These are phyloP conservation scores for Pestalotiopsis sp. DNA, from an alignment of 2,329 filamentous ascomycete species.

Conservation along the genomic window DNA sequence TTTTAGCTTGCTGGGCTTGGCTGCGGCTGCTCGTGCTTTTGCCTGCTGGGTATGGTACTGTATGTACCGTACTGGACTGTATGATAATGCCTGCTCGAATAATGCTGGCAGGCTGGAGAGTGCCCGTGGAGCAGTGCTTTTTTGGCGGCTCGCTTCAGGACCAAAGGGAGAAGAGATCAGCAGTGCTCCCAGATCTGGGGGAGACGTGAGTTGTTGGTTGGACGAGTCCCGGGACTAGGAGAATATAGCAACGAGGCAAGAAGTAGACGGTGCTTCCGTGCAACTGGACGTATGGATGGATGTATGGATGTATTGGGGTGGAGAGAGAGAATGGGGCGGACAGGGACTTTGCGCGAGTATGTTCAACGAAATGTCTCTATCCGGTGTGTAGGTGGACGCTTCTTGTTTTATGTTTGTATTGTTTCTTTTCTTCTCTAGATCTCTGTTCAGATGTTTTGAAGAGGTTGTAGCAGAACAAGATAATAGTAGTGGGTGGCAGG, in stretches of 20 bases:
- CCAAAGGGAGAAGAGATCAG: slow-evolving; percentile 37
- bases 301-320: not conserved
- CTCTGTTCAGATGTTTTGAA: slow-evolving; percentile 10
- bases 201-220: slow-evolving; percentile 17
- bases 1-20: slow-evolving; percentile 31
- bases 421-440: not conserved
- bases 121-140: slow-evolving; percentile 30
- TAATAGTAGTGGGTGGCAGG: slow-evolving; percentile 17
- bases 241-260: slow-evolving; percentile 7
- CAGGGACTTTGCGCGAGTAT: not conserved
- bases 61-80: too few species aligned
- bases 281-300: not conserved
- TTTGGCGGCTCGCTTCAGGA: slow-evolving; percentile 37
- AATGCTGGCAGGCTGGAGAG: slow-evolving; percentile 26
- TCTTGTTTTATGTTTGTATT: not conserved
- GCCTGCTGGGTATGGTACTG: too few species aligned
- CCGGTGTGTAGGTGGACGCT: too few species aligned
- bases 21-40: too few species aligned
- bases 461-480: slow-evolving; percentile 17
- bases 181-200: slow-evolving; percentile 34
- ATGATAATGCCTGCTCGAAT: not conserved
- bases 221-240: slow-evolving; percentile 18
- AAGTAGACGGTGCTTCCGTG: not conserved
- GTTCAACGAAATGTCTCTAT: not conserved
- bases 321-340: not conserved